Percentiles rank a stretch among this genome's conserved stretches.
These are phyloP conservation scores for Hamamelis virginiana DNA, from an alignment of 164 flowering plant genomes.

Conservation along the genomic window DNA sequence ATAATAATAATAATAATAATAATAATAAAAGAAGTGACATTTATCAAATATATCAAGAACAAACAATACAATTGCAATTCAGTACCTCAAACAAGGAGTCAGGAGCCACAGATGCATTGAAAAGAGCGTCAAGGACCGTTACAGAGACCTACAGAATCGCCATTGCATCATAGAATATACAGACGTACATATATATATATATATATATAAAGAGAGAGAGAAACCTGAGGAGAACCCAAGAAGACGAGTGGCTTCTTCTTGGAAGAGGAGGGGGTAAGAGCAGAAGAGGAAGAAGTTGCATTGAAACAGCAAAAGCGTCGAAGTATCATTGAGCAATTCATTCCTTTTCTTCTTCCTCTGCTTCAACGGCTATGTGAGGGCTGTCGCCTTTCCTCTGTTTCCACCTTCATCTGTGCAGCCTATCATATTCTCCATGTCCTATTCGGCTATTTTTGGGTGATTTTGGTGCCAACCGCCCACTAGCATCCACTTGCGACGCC, in stretches of 20 bases:
- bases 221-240: conserved; percentile 89
- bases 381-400: neutral
- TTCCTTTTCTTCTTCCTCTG: conserved; percentile 9
- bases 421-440: too few species aligned
- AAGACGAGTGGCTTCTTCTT: conserved; percentile 77
- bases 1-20: too few species aligned
- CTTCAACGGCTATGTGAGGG: conserved; percentile 4
- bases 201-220: neutral
- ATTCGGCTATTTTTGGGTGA: too few species aligned
- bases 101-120: conserved; percentile 67
- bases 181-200: neutral
- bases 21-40: too few species aligned
- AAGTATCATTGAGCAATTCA: conserved; percentile 44
- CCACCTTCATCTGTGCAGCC: neutral
- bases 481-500: too few species aligned
- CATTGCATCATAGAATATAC: neutral
- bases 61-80: neutral
- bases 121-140: conserved; percentile 71
- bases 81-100: conserved; percentile 80
- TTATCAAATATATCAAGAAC: too few species aligned
- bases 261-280: conserved; percentile 23
- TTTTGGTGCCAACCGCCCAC: too few species aligned
- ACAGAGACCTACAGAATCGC: conserved; percentile 58
- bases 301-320: conserved; percentile 64
- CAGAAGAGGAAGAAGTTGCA: conserved; percentile 22